phyloP scores from a whole-genome alignment of 1,139 yeast species.

The Yamadazyma friedrichii region DNA sequence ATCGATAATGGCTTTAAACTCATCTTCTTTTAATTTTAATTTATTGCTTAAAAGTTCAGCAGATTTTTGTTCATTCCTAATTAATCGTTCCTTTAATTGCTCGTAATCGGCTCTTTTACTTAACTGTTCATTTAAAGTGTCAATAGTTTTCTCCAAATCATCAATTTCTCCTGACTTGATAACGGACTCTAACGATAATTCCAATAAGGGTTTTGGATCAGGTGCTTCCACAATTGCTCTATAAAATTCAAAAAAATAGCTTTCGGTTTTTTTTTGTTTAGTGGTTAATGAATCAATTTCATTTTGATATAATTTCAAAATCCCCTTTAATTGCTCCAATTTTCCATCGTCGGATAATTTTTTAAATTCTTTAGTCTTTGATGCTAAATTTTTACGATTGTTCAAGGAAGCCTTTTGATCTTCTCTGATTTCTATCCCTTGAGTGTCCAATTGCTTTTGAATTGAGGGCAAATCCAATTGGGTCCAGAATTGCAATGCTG shows the following conservation, averaged over 20 bases:
- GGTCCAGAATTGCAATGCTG: slow-evolving; percentile 76
- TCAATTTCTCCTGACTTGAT: slow-evolving; percentile 55
- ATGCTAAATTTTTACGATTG: slow-evolving; percentile 73
- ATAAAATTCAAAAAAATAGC: slow-evolving; percentile 70
- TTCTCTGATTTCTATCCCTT: slow-evolving; percentile 70
- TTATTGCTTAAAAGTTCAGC: slow-evolving; percentile 49
- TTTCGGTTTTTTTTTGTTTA: slow-evolving; percentile 73
- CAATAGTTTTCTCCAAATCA: slow-evolving; percentile 53
- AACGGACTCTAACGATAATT: slow-evolving; percentile 70
- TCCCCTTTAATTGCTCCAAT: slow-evolving; percentile 58
- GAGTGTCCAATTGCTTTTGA: slow-evolving; percentile 71
- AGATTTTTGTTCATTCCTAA: slow-evolving; percentile 57
- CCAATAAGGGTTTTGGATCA: slow-evolving; percentile 83
- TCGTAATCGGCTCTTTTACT: slow-evolving; percentile 77
- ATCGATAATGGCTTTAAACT: slow-evolving; percentile 54
- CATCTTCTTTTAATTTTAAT: slow-evolving; percentile 60
- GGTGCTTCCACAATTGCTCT: slow-evolving; percentile 84
- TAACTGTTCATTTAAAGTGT: slow-evolving; percentile 57
- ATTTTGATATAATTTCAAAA: slow-evolving; percentile 80
- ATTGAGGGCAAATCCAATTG: slow-evolving; percentile 66
- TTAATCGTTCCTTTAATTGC: slow-evolving; percentile 59
- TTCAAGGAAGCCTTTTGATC: slow-evolving; percentile 66
- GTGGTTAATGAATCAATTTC: slow-evolving; percentile 83
- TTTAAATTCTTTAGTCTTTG: slow-evolving; percentile 79
- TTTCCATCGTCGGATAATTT: slow-evolving; percentile 68